phyloP scores from a whole-genome alignment of 2,329 filamentous ascomycete genomes.

The Aspergillus puulaauensis region DNA sequence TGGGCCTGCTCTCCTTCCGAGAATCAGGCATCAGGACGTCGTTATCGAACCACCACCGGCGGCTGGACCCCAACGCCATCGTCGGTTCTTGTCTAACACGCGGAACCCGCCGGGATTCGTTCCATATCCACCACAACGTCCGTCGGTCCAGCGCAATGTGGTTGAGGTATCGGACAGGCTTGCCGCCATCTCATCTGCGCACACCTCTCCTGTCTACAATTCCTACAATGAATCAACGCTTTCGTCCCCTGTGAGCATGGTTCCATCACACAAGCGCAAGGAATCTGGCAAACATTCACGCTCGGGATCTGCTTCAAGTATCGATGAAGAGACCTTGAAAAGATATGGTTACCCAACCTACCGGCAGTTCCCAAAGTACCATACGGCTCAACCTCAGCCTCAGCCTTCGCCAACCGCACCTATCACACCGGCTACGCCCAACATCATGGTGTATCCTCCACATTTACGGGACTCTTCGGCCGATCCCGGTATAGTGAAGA shows the following conservation, averaged over 20 bases:
- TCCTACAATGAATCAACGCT: slow-evolving; percentile 47
- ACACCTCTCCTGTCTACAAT: slow-evolving; percentile 37
- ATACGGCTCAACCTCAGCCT: slow-evolving; percentile 46
- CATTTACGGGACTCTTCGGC: slow-evolving; percentile 32
- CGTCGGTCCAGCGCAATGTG: slow-evolving; percentile 45
- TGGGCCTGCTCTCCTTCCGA: slow-evolving; percentile 72
- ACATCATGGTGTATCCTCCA: slow-evolving; percentile 37
- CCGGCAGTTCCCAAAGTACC: slow-evolving; percentile 64
- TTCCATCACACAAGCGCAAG: slow-evolving; percentile 43
- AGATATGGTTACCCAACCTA: slow-evolving; percentile 84
- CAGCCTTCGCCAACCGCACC: slow-evolving; percentile 43
- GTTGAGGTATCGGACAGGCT: slow-evolving; percentile 48
- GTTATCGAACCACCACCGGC: slow-evolving; percentile 61
- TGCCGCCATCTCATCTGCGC: slow-evolving; percentile 46
- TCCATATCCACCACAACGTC: slow-evolving; percentile 49
- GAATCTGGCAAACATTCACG: slow-evolving; percentile 49
- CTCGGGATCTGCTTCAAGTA: slow-evolving; percentile 65
- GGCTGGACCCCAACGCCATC: slow-evolving; percentile 56
- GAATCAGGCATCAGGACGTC: slow-evolving; percentile 83
- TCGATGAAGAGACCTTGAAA: slow-evolving; percentile 65
- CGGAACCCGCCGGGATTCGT: slow-evolving; percentile 51
- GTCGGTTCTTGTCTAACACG: slow-evolving; percentile 54
- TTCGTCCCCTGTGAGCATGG: slow-evolving; percentile 63
- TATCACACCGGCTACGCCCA: slow-evolving; percentile 38
- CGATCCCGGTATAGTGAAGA: slow-evolving; percentile 40